A percentile compares a stretch with the other conserved stretches of the same genome.
phyloP scores from a whole-genome alignment of 23 red algal species.

The Gracilaria gracilis region DNA sequence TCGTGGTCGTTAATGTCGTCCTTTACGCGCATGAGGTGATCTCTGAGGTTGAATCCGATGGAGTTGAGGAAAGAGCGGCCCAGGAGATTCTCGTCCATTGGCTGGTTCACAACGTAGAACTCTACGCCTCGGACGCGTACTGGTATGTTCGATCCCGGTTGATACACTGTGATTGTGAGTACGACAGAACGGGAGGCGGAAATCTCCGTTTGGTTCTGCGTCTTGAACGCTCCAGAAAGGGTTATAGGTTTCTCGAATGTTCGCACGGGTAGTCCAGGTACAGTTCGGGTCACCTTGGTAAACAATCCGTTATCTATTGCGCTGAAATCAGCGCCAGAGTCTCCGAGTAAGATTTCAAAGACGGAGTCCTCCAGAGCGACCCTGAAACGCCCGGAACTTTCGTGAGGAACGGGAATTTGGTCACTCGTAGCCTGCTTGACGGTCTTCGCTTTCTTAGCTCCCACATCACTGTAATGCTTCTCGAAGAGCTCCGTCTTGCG shows the following conservation, averaged over 20 bases:
- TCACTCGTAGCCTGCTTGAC: neutral
- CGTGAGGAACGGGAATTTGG: neutral
- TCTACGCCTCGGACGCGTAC: conserved; percentile 1
- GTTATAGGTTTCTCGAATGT: neutral
- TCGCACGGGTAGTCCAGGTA: neutral
- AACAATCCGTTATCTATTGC: neutral
- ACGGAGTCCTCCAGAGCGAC: conserved; percentile 3
- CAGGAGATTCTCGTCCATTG: too few relatives aligned
- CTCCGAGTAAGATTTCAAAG: neutral
- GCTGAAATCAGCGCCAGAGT: conserved; percentile 28
- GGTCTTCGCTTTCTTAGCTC: neutral
- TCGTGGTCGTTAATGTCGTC: neutral
- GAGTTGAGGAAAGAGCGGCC: too few relatives aligned
- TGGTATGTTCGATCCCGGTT: neutral
- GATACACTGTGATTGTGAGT: conserved; percentile 9
- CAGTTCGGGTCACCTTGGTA: neutral
- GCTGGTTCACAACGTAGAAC: too few relatives aligned
- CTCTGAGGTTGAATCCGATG: too few relatives aligned
- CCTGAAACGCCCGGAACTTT: neutral
- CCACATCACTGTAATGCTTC: too few relatives aligned
- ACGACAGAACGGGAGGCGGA: neutral
- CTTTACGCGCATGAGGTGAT: neutral
- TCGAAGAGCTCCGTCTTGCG: conserved; percentile 25
- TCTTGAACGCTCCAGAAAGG: neutral
- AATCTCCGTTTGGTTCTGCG: neutral